Base-by-base conservation (phyloP, 1,284 basidiomycete species). In the Cryptococcus sp. region DNA sequence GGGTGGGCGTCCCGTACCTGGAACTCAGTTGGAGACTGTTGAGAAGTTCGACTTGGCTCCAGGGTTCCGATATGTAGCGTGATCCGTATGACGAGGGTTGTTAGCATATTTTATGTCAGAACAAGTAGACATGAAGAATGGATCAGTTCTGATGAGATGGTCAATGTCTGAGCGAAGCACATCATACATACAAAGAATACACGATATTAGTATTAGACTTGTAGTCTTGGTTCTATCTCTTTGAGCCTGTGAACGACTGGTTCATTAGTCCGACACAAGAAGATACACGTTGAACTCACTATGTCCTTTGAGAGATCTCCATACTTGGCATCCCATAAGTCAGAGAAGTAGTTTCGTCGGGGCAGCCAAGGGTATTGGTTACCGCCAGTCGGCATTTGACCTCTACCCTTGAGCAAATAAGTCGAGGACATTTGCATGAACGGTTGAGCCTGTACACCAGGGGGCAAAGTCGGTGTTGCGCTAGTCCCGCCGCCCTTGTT, bases 1-100 rank as follows among this genome's bases (percentile, higher is more conserved):
- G 56, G 77, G 76, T 4, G 58, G 64, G 0, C 57, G 67, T 1
- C 64, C 67, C 3, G 54, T 50, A 3, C 51, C 49, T n/a, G 88
- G 92, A 64, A 87, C 92, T 74, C 74, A 87, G 48, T 44, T 73
- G 34, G 63, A 73, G 31, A 61, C 63, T 10, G 32, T 61, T n/a
- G 60, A 67, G 28, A 41, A 64, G 46, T 61, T 62, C 51, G 70
- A 72, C 51, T 48, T 64, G 23, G 66, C 68, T 34, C 53, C 56
- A 37, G 67, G 67, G n/a, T 36, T 36, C 34, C 34, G 34, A 36
- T 36, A 36, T 36, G 34, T 36, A 10, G 34, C 34, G 10, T 36
- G n/a, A n/a, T 10, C 34, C 34, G 10, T 36, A 10, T n/a, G 11
- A 36, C n/a, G 34, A n/a, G 34, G 34, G 34, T n/a, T n/a, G n/a